Conservation (phyloP, 305 asterid genomes). For the Euphrasia arctica region DNA sequence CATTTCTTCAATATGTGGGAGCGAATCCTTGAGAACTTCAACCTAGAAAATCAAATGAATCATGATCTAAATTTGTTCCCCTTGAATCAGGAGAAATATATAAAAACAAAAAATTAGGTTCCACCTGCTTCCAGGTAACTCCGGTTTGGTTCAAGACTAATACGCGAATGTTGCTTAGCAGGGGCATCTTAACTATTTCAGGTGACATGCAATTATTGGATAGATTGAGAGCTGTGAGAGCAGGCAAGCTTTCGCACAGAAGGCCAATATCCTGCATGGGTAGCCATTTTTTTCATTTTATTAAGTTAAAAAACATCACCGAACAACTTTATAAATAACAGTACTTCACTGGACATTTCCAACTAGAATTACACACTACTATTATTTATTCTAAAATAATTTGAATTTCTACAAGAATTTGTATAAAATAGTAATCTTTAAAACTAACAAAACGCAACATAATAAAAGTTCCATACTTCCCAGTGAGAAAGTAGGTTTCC, state of each 20-base stretch:
- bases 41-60: slow-evolving; percentile 48
- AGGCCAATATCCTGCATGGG: slow-evolving; percentile 66
- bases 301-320: slow-evolving; percentile 9
- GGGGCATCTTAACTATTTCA: slow-evolving; percentile 46
- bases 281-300: background rate
- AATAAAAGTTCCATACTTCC: slow-evolving; percentile 58
- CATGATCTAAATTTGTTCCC: slow-evolving; percentile 18
- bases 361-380: slow-evolving; percentile 12
- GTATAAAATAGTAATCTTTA: background rate
- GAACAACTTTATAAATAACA: background rate
- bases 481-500: slow-evolving; percentile 78
- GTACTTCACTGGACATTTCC: slow-evolving; percentile 15
- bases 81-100: slow-evolving; percentile 4
- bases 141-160: slow-evolving; percentile 84
- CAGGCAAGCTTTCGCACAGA: slow-evolving; percentile 64
- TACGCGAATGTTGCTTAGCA: slow-evolving; percentile 53
- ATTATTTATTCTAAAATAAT: slow-evolving; percentile 12
- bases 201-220: slow-evolving; percentile 63
- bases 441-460: slow-evolving; percentile 7
- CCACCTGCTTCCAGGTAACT: slow-evolving; percentile 79
- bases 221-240: slow-evolving; percentile 69
- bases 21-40: slow-evolving; percentile 68
- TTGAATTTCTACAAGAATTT: background rate
- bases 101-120: slow-evolving; percentile 18
- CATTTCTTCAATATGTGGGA: slow-evolving; percentile 74